Base-by-base conservation (phyloP, 2,329 filamentous ascomycete genomes). In the Diaporthe helianthi region DNA sequence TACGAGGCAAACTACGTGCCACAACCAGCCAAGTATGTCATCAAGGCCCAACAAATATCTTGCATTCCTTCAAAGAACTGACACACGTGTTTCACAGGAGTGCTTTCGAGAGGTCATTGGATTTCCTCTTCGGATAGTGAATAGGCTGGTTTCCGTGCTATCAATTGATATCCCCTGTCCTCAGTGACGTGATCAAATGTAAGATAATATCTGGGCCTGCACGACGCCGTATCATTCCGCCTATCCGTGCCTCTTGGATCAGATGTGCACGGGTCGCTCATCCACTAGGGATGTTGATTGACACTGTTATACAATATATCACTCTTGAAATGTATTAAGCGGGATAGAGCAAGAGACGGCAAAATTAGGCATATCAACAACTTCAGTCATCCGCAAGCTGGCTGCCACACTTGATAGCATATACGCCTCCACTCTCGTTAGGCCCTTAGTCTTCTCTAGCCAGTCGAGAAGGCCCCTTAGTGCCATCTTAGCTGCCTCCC, bases 351-450 rank as follows among this genome's bases (percentile, higher is more conserved):
- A 85, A 10, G 83, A 80, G 41, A 87, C 81, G 2, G 81, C 83
- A 76, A 82, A 86, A 71, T 87, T 83, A 12, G 85, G 84, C 81
- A 87, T 84, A 71, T 86, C 85, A 26, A 87, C 84, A 2, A 82
- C 82, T 75, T 87, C 84, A 4, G 80, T 81, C 74, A 86, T 83
- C 71, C 83, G 84, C 72, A 87, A 73, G 73, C 85, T 81, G 0
- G 80, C 84, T 0, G 82, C 83, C 15, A 87, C 81, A 69, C 83
- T 85, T 31, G 80, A 80, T 24, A 87, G 75, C 77, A 87, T 86
- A 73, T 87, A 87, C 2, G 82, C 83, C 72, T 87, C 85, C 8
- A 77, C 77, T 53, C 81, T 78, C 15, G 75, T 79, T 44, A 87
- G 72, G 0, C 80, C 81, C 74, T 84, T 85, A 41, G 82, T 83